Base-by-base conservation (phyloP, 1,139 yeast genomes). In the Lizanozyma gosingica region DNA sequence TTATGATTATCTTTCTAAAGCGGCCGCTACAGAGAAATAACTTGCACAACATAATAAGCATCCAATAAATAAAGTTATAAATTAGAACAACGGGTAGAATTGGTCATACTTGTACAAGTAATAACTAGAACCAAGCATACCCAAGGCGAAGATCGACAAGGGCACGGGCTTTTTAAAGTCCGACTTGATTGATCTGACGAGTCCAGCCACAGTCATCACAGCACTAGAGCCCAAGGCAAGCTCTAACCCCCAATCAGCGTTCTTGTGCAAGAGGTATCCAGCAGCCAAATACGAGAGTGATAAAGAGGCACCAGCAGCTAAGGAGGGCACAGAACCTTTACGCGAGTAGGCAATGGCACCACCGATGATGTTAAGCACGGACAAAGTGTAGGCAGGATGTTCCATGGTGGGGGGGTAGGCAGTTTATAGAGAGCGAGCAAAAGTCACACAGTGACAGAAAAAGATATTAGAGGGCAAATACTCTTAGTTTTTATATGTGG, bases 171-270 rank as follows among this genome's bases (percentile, higher is more conserved):
- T 85, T 47, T 67, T 69, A 57, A 81, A 80, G 14, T 58, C 51
- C 15, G 77, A 66, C 35, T 78, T 76, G 38, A 78, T 51, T 8
- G 90, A 78, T 51, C 97, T 73, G 16, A 78, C 74, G 15, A 83
- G 51, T 8, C 94, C 90, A 17, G 92, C 88, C 35, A 73, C 73
- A 14, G 82, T 60, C 49, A 88, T 69, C 11, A 83, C 55, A 1
- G 78, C 54, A 17, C 94, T 81, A 1, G 90, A 75, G 8, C 80
- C 84, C 41, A 87, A 65, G 1, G 96, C 95, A 35, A 83, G 56
- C 56, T 85, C 92, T 48, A 88, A 69, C 32, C 96, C 97, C 63
- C 77, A 78, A 56, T 84, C 87, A 45, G 78, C 80, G 56, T 86
- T 85, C 44, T 80, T 66, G 47, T 76, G 73, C 48, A 86, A 67